Evolutionary conservation across 2,329 filamentous ascomycete genomes (phyloP).

Genomic region (Fusarium armeniacum): DNA sequence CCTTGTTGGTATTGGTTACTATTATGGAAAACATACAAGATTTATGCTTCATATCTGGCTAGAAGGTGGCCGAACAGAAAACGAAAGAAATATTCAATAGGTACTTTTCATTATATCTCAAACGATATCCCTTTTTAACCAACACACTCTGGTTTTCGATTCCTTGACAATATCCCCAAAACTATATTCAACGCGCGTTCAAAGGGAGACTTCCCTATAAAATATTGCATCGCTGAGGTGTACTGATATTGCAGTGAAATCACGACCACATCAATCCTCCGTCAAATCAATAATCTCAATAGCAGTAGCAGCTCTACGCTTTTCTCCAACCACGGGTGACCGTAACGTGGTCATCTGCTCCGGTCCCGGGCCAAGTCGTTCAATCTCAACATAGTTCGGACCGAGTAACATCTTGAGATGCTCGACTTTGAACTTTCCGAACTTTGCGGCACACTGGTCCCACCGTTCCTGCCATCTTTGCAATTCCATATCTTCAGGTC

Average conservation of each 20-base stretch:
- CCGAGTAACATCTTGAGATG: conserved; percentile 24
- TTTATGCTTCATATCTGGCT: too few species aligned
- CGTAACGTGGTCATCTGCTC: not conserved
- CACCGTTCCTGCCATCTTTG: conserved; percentile 6
- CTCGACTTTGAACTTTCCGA: conserved; percentile 1
- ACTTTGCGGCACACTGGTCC: not conserved
- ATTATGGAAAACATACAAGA: too few species aligned
- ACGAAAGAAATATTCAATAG: not conserved
- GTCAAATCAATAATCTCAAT: conserved; percentile 28
- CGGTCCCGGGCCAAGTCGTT: not conserved
- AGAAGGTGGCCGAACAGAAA: not conserved
- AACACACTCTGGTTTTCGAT: not conserved
- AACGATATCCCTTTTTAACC: too few species aligned
- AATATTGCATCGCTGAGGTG: not conserved
- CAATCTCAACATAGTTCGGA: conserved; percentile 2
- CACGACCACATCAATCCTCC: not conserved
- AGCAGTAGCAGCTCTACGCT: conserved; percentile 7
- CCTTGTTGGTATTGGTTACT: too few species aligned
- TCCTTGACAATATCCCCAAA: not conserved
- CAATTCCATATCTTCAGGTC: not conserved
- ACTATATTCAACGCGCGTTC: not conserved
- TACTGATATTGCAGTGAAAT: not conserved
- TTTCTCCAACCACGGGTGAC: conserved; percentile 1
- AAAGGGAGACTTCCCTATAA: not conserved
- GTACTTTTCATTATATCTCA: not conserved